phyloP scores from a whole-genome alignment of 164 flowering plant genomes.

The Annona squamosa region DNA sequence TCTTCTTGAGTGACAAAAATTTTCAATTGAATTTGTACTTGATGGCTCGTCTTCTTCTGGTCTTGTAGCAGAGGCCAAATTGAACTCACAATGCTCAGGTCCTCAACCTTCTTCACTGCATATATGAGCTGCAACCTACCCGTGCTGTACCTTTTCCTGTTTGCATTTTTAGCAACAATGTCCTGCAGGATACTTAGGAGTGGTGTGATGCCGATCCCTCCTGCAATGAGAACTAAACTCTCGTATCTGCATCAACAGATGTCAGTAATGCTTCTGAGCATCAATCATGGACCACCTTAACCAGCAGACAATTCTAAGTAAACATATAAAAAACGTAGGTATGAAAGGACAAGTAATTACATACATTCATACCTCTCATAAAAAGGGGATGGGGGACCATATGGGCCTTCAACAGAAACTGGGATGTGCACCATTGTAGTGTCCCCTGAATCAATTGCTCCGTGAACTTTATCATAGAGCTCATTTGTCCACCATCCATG shows the following conservation, averaged over 20 bases:
- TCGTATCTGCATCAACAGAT: slow-evolving; percentile 46
- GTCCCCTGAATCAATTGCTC: slow-evolving; percentile 19
- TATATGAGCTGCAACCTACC: slow-evolving; percentile 48
- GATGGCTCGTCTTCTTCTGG: slow-evolving; percentile 12
- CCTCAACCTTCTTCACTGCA: slow-evolving; percentile 45
- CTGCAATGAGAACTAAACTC: slow-evolving; percentile 60
- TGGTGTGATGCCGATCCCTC: slow-evolving; percentile 85
- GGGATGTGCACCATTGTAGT: slow-evolving; percentile 36
- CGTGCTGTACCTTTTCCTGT: slow-evolving; percentile 21
- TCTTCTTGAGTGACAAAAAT: slow-evolving; percentile 74
- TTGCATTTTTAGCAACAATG: slow-evolving; percentile 22
- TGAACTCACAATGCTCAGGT: slow-evolving; percentile 45
- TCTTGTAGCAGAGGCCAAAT: slow-evolving; percentile 37
- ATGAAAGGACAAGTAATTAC: neutral
- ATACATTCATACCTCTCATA: slow-evolving; percentile 44
- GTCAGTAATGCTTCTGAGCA: neutral
- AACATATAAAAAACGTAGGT: neutral
- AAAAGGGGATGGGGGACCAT: slow-evolving; percentile 58
- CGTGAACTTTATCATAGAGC: slow-evolving; percentile 38
- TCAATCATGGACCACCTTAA: neutral
- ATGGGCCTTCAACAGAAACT: slow-evolving; percentile 76
- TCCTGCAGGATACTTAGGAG: slow-evolving; percentile 76
- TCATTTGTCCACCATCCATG: slow-evolving; percentile 72
- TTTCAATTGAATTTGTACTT: slow-evolving; percentile 36
- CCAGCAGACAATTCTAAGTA: neutral